Evolutionary conservation across 805 yeast species (phyloP), one percentile per base, ranked within the genome.

Genomic region (Lipomyces sp.): DNA sequence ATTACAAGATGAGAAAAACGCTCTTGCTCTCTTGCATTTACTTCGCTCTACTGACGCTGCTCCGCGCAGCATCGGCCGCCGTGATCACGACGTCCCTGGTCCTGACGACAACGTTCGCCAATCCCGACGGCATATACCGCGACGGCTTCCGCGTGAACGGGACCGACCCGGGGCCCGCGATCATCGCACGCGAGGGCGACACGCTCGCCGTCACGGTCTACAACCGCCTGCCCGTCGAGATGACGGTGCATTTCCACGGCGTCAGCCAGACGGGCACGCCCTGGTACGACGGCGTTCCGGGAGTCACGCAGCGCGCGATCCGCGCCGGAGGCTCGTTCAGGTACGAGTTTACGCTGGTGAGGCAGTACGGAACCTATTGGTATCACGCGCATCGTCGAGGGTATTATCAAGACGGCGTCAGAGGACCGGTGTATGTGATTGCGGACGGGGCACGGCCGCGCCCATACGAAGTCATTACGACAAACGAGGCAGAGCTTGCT

Each of bases 371-470:
- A 0, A 72, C 80, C 1, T 74, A 65, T 47, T 78, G 82, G 82
- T 78, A 78, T 61, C 83, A 78, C 54, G 70, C 80, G 4, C 82
- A 78, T 48, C 66, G 65, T 59, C 77, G 77, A 37, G 70, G 77
- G 4, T 91, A 91, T 37, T 80, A 79, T 60, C 81, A 83, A 24
- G 95, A 93, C 43, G 77, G 88, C 3, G 69, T 86, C 53, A 70
- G 78, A 36, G 76, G 87, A 2, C 85, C 77, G 2, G 63, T 84
- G 46, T 72, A 32, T 13, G 39, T 49, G 24, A 34, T 21, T 6
- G 43, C 43, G 3, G 29, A 19, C 14, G 32, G 26, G 18, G 13
- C 26, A 5, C 34, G 43, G 5, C 44, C 43, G 18, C 29, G 34
- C 28, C 44, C 49, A 1, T 45, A 45, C 19, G 36, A 21, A 7